A percentile compares a stretch with the other conserved stretches of the same genome.
phyloP scores from a whole-genome alignment of 345 rosid species.

The Salix brachista region DNA sequence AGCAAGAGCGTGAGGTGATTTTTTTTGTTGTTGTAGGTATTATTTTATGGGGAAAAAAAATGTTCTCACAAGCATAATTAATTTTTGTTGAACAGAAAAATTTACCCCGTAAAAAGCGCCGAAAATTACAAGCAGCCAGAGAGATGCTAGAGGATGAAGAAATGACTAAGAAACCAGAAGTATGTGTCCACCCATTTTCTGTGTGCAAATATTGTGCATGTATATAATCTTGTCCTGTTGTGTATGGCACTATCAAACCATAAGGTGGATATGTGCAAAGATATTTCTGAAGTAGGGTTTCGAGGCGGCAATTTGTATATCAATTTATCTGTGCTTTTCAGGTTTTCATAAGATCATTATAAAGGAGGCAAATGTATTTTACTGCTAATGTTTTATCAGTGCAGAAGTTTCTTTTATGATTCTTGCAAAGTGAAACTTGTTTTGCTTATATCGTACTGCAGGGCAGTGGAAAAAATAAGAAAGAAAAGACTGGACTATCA shows the following conservation, averaged over 20 bases:
- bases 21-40: background rate
- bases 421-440: background rate
- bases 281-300: background rate
- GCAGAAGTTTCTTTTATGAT: background rate
- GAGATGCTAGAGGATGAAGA: constrained; percentile 86
- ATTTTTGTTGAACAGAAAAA: constrained; percentile 54
- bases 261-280: background rate
- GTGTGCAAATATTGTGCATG: background rate
- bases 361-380: background rate
- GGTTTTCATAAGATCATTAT: background rate
- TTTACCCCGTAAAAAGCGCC: constrained; percentile 80
- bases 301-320: background rate
- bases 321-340: background rate
- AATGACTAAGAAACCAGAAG: constrained; percentile 36
- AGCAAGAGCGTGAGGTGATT: constrained; percentile 75
- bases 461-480: constrained; percentile 47
- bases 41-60: background rate
- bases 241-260: background rate
- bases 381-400: background rate
- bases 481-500: constrained; percentile 64
- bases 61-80: background rate
- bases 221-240: background rate
- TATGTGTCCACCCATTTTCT: constrained; percentile 27
- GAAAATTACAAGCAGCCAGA: constrained; percentile 91
- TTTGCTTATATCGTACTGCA: constrained; percentile 15